Conservation (phyloP, 2,329 filamentous ascomycete genomes). For the Daldinia sp. region DNA sequence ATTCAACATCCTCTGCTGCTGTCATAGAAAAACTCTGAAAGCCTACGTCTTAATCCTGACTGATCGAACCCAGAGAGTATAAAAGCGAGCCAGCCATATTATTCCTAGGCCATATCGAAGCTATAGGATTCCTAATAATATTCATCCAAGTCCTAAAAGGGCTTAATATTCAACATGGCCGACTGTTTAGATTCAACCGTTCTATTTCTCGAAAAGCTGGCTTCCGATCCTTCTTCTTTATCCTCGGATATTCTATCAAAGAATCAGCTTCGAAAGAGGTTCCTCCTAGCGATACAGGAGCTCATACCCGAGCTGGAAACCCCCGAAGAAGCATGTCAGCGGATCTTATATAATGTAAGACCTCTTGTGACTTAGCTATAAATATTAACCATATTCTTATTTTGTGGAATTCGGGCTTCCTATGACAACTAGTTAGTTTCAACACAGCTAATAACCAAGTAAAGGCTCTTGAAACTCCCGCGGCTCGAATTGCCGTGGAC, state of each 20-base stretch:
- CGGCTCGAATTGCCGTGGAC: conserved; percentile 27
- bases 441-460: neutral
- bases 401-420: neutral
- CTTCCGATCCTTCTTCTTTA: neutral
- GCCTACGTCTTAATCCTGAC: neutral
- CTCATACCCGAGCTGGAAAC: conserved; percentile 30
- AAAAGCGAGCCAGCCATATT: neutral
- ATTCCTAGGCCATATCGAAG: neutral
- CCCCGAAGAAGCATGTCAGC: conserved; percentile 22
- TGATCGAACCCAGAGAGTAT: neutral
- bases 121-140: neutral
- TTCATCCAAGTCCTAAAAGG: neutral
- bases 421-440: neutral
- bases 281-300: conserved; percentile 15
- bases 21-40: neutral
- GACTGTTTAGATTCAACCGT: conserved; percentile 11
- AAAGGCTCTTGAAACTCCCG: conserved; percentile 23
- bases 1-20: neutral
- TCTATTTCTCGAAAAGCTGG: conserved; percentile 17
- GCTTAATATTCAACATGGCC: neutral
- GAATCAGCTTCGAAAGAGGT: conserved; percentile 29
- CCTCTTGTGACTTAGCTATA: neutral
- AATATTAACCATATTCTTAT: neutral
- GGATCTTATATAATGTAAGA: conserved; percentile 29
- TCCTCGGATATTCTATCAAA: neutral